phyloP scores from a whole-genome alignment of 2,329 filamentous ascomycete genomes.

The Colletotrichum sp. region DNA sequence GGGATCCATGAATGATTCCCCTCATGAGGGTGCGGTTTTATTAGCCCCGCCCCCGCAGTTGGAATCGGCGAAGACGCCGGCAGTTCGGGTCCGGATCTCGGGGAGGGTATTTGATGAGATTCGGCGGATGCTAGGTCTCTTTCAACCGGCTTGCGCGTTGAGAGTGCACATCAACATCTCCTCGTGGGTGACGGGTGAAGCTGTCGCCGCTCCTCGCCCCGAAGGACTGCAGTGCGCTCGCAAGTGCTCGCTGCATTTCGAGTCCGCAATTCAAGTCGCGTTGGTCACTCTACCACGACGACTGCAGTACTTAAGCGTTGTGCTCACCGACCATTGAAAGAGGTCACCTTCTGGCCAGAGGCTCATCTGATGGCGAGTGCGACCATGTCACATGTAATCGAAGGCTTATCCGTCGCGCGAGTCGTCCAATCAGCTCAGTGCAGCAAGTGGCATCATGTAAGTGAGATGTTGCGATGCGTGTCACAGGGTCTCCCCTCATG shows the following conservation, averaged over 20 bases:
- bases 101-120: background rate
- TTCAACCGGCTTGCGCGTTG: background rate
- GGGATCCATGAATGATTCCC: background rate
- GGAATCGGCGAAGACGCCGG: constrained; percentile 4
- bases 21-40: background rate
- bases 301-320: background rate
- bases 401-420: background rate
- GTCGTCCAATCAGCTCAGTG: background rate
- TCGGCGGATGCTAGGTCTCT: background rate
- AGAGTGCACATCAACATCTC: background rate
- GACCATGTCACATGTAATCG: background rate
- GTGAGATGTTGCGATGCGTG: background rate
- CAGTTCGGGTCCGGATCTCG: constrained; percentile 16
- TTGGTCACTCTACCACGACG: background rate
- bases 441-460: background rate
- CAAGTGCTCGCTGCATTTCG: background rate
- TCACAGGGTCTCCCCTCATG: background rate
- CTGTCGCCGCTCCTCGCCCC: background rate
- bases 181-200: background rate
- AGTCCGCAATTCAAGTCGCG: background rate
- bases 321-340: background rate
- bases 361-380: background rate
- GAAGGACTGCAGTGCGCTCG: background rate
- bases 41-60: constrained; percentile 9
- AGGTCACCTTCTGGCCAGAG: background rate